Base-by-base conservation (phyloP, 1,284 basidiomycete genomes). In the Puccinia sorghi region DNA sequence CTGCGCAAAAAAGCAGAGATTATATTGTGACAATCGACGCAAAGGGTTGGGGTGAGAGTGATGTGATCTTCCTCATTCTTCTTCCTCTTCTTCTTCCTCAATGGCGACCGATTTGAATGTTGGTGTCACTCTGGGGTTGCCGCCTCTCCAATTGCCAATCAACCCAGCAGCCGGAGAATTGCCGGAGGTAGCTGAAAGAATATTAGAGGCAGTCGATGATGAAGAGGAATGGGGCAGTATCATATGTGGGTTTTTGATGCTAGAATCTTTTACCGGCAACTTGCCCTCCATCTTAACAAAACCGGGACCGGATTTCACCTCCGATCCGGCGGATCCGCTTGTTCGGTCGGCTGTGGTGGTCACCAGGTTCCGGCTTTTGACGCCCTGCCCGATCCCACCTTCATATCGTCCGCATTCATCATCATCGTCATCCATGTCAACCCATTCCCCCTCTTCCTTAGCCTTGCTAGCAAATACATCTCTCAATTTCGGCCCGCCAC, bases 381-480 rank as follows among this genome's bases (percentile, higher is more conserved):
- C 67, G 15, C 63, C 54, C 59, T 78, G 75, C 9, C 75, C 75
- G 32, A 78, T 57, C 17, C 75, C 75, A 3, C 64, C 75, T 57
- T 66, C 75, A 48, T 78, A 78, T 50, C 67, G 48, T 9, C 50
- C 37, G 13, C 52, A 46, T 5, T 32, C 75, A 61, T 71, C 67
- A 41, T 78, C 75, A 27, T 78, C 75, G 8, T 71, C 64, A 11
- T 70, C 64, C 39, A 70, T 3, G 64, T 78, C 75, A 9, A 78
- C 67, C 75, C 75, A 78, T n/a, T 78, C 75, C 17, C 75, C 67
- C 15, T 78, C 75, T 27, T 57, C 67, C 56, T 70, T 78, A 22
- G 39, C 41, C 22, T 71, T 71, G 67, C 27, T 71, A 20, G 75
- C 64, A 71, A 78, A 78, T 17, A 78, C 75, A 52, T 78, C 75